These are phyloP conservation scores for Vitis rotundifolia DNA, from an alignment of 164 flowering plant species.

Conservation along the genomic window DNA sequence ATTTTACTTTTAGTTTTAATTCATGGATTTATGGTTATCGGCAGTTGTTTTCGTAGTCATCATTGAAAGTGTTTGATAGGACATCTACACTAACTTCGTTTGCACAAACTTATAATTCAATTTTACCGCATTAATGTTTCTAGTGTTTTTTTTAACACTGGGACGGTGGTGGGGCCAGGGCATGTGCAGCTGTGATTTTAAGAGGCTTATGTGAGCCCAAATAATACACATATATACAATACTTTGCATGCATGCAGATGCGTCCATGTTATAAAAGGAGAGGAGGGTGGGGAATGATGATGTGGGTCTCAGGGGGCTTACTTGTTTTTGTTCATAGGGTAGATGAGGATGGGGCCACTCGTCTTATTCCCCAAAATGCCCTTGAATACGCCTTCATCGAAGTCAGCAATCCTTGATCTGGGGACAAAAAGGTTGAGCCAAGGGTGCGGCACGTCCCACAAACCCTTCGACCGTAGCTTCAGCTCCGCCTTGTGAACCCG, in stretches of 20 bases:
- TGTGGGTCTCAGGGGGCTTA: constrained; percentile 28
- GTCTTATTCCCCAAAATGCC: constrained; percentile 86
- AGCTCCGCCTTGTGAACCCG: constrained; percentile 94
- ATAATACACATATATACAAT: background rate
- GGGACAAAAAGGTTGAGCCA: constrained; percentile 98
- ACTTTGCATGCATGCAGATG: background rate
- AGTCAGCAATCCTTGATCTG: constrained; percentile 72
- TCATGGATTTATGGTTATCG: too few relatives aligned
- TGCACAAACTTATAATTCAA: too few relatives aligned
- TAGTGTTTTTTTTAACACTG: too few relatives aligned
- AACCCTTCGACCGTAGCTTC: constrained; percentile 80
- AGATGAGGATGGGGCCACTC: constrained; percentile 90
- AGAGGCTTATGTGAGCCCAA: too few relatives aligned
- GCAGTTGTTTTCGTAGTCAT: too few relatives aligned
- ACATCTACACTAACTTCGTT: too few relatives aligned
- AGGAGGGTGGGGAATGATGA: too few relatives aligned
- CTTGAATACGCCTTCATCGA: constrained; percentile 84
- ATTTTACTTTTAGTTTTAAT: too few relatives aligned
- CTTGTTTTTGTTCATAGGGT: constrained; percentile 96
- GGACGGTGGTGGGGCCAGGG: too few relatives aligned
- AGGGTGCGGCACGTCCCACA: constrained; percentile 98
- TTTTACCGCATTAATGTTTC: too few relatives aligned
- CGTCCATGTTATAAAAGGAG: background rate
- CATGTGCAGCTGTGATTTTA: too few relatives aligned
- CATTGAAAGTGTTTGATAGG: too few relatives aligned